Evolutionary conservation across 768 basidiomycete species (phyloP).

Genomic region (Boletales sp.): DNA sequence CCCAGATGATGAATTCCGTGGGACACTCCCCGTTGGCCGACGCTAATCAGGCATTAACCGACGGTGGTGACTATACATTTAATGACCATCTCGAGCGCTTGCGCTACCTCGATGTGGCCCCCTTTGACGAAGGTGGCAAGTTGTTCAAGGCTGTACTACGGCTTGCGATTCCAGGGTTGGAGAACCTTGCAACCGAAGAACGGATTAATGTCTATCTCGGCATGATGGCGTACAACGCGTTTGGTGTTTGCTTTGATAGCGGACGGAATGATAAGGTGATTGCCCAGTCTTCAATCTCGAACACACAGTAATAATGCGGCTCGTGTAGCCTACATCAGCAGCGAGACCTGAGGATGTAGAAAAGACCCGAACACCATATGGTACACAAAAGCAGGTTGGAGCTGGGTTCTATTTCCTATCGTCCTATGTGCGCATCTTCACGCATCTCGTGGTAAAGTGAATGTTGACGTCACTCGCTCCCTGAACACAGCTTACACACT

Average conservation of each 20-base stretch:
- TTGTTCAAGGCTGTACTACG: conserved; percentile 54
- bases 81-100: conserved; percentile 77
- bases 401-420: conserved; percentile 74
- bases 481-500: conserved; percentile 54
- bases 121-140: conserved; percentile 46
- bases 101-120: conserved; percentile 56
- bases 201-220: conserved; percentile 58
- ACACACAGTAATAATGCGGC: not conserved
- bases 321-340: conserved; percentile 45
- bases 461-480: not conserved
- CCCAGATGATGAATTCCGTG: conserved; percentile 44
- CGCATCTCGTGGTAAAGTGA: not conserved
- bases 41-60: conserved; percentile 31
- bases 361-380: conserved; percentile 71
- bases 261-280: conserved; percentile 71
- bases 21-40: conserved; percentile 8
- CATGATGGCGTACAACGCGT: conserved; percentile 74
- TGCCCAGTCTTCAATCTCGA: not conserved
- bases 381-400: conserved; percentile 74
- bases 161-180: conserved; percentile 65
- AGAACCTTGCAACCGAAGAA: conserved; percentile 65
- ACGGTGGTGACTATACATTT: conserved; percentile 53
- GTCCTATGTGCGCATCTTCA: conserved; percentile 50
- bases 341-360: conserved; percentile 69
- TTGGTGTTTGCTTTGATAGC: conserved; percentile 63